Evolutionary conservation across 345 rosid species (phyloP), one percentile per base, ranked within the genome.

Genomic region (Acer negundo): DNA sequence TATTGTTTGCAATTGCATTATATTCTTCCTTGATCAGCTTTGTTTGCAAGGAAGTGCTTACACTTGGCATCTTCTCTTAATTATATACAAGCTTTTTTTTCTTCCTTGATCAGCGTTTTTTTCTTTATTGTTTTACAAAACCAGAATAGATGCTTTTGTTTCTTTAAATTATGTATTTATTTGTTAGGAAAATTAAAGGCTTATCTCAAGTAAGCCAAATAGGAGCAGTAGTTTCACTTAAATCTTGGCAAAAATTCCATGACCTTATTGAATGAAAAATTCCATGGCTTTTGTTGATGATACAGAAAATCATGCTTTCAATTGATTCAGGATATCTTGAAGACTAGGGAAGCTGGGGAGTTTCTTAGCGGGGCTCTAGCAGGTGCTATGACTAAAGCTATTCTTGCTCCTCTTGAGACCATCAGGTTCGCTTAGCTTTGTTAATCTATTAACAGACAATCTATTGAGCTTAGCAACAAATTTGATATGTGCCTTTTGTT

Each of bases 341-440:
- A 77, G 81, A 84, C 89, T 67, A 91, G 97, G 78, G 99, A 91
- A 91, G 94, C 82, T 40, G 85, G 94, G 38, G 99, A 97, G 84
- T 97, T 97, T 86, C 90, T 94, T 56, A 97, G 99, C 75, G 98
- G 97, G 70, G 99, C 99, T 80, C 82, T 94, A 78, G 97, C 99
- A 1, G 99, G 99, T 70, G 99, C 97, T 31, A 93, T 97, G 99
- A 89, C 99, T 42, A 97, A 97, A 88, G 97, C 96, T 78, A 85
- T 92, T 76, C 99, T 97, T 70, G 99, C 99, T 86, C 99, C 99
- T 74, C 88, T 97, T 28, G 99, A 97, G 81, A 97, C 97, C 44
- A 91, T 97, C 89, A 97, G 98, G 99, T 92, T 74, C 47, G 85
- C 56, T 73, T 63, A 19, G 17, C 35, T 62, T 13, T 19, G 61